These are phyloP conservation scores for Coemansia sp. DNA, from an alignment of 192 early-diverging fungal species.

Conservation along the genomic window DNA sequence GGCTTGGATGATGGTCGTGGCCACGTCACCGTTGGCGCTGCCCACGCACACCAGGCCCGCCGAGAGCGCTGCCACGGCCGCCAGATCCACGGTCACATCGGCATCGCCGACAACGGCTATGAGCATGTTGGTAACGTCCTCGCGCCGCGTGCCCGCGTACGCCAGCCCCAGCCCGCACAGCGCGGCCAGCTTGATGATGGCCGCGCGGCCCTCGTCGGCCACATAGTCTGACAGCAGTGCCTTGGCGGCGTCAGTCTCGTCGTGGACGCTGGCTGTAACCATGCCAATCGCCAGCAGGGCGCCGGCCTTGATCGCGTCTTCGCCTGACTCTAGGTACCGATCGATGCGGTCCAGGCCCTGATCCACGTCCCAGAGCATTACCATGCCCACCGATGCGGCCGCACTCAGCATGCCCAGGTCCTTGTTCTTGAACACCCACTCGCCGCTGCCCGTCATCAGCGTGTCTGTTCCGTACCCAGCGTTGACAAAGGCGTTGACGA, in stretches of 20 bases:
- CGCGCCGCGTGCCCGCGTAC: conserved; percentile 83
- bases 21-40: conserved; percentile 82
- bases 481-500: conserved; percentile 99
- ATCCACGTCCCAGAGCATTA: conserved; percentile 94
- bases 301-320: conserved; percentile 88
- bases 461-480: conserved; percentile 94
- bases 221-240: conserved; percentile 83
- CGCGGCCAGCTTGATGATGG: conserved; percentile 65
- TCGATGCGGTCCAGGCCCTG: conserved; percentile 86
- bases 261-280: conserved; percentile 81
- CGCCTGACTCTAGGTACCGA: conserved; percentile 79
- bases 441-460: conserved; percentile 63
- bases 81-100: conserved; percentile 76
- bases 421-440: conserved; percentile 99
- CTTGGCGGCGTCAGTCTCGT: conserved; percentile 87
- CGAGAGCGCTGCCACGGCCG: conserved; percentile 82
- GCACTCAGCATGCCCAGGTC: conserved; percentile 95
- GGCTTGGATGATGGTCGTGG: conserved; percentile 83
- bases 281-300: conserved; percentile 92
- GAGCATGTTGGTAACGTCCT: conserved; percentile 79
- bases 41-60: conserved; percentile 93
- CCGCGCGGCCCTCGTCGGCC: conserved; percentile 50
- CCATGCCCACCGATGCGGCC: conserved; percentile 86
- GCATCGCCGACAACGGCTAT: conserved; percentile 77
- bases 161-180: conserved; percentile 92